Evolutionary conservation across 2,329 filamentous ascomycete species (phyloP).

Genomic region (Parascedosporium putredinis): DNA sequence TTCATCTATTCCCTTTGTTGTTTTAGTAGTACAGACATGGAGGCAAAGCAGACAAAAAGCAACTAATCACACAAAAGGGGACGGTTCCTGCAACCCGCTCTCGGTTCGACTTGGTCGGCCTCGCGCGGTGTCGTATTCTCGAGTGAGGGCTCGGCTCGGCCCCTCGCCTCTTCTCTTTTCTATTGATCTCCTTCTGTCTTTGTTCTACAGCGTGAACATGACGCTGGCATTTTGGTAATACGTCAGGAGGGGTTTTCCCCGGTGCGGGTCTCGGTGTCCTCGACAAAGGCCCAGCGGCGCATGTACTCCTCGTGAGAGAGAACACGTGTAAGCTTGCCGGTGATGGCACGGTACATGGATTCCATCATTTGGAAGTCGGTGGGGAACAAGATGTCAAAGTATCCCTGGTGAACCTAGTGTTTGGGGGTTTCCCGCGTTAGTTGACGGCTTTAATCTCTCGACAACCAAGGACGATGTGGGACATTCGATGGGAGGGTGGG

Average conservation of each 20-base stretch:
- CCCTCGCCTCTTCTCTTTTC: not conserved
- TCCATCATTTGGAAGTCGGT: constrained; percentile 90
- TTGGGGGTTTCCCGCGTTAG: too few relatives aligned
- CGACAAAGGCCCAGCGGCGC: constrained; percentile 76
- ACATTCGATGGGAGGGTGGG: not conserved
- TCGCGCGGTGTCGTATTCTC: too few relatives aligned
- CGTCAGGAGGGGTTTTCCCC: constrained; percentile 87
- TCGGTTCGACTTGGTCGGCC: too few relatives aligned
- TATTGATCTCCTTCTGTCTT: too few relatives aligned
- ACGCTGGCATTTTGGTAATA: constrained; percentile 97
- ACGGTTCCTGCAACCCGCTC: too few relatives aligned
- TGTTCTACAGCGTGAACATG: constrained; percentile 64
- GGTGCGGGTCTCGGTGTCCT: constrained; percentile 77
- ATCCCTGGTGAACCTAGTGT: constrained; percentile 82
- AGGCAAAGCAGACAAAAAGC: not conserved
- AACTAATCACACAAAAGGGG: not conserved
- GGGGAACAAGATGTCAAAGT: constrained; percentile 97
- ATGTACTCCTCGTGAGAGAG: constrained; percentile 86
- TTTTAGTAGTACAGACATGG: not conserved
- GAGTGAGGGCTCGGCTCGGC: too few relatives aligned
- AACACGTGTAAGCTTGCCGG: constrained; percentile 80
- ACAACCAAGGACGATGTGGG: too few relatives aligned
- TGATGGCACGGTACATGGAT: constrained; percentile 84
- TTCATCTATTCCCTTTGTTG: not conserved
- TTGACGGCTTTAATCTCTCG: constrained; percentile 7